Base-by-base conservation (phyloP, 2,329 filamentous ascomycete species). In the Tricladium varicosporioides region DNA sequence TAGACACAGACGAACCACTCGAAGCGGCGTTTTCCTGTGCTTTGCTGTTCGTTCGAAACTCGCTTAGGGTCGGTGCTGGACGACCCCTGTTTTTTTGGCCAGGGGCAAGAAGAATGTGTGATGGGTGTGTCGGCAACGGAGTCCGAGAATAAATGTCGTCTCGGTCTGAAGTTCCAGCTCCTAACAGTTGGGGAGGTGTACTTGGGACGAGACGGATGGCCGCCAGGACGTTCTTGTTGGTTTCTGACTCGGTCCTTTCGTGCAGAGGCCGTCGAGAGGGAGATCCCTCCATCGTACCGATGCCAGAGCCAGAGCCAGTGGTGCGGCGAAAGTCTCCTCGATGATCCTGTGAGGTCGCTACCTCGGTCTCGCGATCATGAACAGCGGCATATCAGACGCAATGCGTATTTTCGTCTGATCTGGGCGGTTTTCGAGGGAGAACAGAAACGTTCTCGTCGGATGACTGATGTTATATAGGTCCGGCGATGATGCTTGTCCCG, bases 111-210 rank as follows among this genome's bases (percentile, higher is more conserved):
- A 71, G 62, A 63, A 70, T 57, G 56, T 71, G 69, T 42, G 65
- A 65, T 46, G 69, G 64, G 44, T 65, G 66, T 8, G 69, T 70
- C 33, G 69, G 69, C 33, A 71, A 57, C 31, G 68, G 66, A 27
- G 69, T 68, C 56, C 67, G 66, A 54, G 63, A 65, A 59, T 69
- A 69, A 60, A 69, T 61, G 15, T 65, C 60, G 27, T 67, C 67
- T 14, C 32, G 42, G 13, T 31, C 33, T 13, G 51, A n/a, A 40
- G 36, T 13, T 40, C 36, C 36, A 40, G 36, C 36, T 40, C 58
- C 57, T 27, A 63, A 40, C 16, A 62, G 48, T 52, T 49, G 58
- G 22, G 63, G 61, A 18, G 63, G 60, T 16, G 60, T 63, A 31
- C 54, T 60, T 18, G 59, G 61, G 36, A 63, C 59, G 16, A 62